phyloP scores from a whole-genome alignment of 495 filamentous ascomycete genomes.

The Penicillium diatomitis region DNA sequence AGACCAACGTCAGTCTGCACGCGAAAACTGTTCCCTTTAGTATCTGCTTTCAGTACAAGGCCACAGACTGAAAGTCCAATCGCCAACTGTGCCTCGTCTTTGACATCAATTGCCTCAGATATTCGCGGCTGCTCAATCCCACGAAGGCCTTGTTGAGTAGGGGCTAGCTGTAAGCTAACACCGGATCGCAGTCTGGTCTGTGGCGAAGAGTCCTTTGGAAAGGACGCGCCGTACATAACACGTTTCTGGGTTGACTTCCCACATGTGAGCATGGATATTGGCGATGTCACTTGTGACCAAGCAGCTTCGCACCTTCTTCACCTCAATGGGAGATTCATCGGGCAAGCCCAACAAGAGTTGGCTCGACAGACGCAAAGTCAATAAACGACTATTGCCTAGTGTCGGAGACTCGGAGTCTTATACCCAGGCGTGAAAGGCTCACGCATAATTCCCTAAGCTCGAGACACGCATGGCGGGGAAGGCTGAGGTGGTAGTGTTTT shows the following conservation, averaged over 20 bases:
- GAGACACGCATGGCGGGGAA: background rate
- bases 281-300: background rate
- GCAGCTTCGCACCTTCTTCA: background rate
- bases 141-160: background rate
- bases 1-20: background rate
- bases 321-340: background rate
- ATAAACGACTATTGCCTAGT: background rate
- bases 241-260: background rate
- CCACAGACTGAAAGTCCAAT: background rate
- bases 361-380: background rate
- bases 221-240: background rate
- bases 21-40: background rate
- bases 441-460: background rate
- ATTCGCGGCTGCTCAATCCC: too few relatives aligned
- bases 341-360: background rate
- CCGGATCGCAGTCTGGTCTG: background rate
- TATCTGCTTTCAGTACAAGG: background rate
- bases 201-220: background rate
- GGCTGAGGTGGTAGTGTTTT: background rate
- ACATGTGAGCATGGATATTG: background rate
- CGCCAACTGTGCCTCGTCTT: background rate
- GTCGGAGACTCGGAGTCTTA: background rate
- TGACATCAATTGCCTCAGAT: background rate
- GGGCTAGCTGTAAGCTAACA: background rate
- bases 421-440: background rate